Evolutionary conservation across 2,329 filamentous ascomycete species (phyloP), one percentile per base, ranked within the genome.

Genomic region (Trichoderma simmonsii): DNA sequence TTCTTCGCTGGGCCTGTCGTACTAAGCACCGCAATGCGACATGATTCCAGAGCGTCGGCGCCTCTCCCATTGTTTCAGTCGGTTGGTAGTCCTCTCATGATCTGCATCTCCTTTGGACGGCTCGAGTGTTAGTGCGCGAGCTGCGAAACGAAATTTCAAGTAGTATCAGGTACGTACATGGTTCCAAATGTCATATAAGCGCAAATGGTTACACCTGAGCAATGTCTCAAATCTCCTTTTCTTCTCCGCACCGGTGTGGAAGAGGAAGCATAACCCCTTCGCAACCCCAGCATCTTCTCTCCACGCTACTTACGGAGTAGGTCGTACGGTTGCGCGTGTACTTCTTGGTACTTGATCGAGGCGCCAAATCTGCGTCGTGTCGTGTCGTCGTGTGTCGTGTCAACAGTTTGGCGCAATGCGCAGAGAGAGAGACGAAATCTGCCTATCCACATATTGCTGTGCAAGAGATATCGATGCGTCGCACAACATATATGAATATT

Each of bases 401-500:
- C 34, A 69, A 43, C 14, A 15, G n/a, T 43, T 43, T 30, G 56
- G 56, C 28, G 65, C 65, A 59, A 32, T 21, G 54, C 12, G 56
- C 56, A 24, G 12, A 57, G 32, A 59, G 65, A 54, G 57, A 26
- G 34, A 43, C 54, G 12, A 24, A 48, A 26, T 24, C 36, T 51
- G 56, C 56, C 56, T 69, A 60, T 51, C 34, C 36, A 69, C 56
- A 26, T 28, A 51, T 57, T 26, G 21, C 57, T 60, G 65, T 60
- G 36, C 65, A 61, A 59, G 54, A 59, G 26, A 69, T 32, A 60
- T 60, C 32, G 34, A 32, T 34, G 34, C 36, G 65, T 69, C 56
- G 65, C 65, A 69, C 65, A 69, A 26, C 65, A 69, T 69, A 69
- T 69, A 43, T 69, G 65, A 69, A 60, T 59, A 43, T 59, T 67